Evolutionary conservation across 2,329 filamentous ascomycete species (phyloP).

Genomic region (Diplodia sapinea): DNA sequence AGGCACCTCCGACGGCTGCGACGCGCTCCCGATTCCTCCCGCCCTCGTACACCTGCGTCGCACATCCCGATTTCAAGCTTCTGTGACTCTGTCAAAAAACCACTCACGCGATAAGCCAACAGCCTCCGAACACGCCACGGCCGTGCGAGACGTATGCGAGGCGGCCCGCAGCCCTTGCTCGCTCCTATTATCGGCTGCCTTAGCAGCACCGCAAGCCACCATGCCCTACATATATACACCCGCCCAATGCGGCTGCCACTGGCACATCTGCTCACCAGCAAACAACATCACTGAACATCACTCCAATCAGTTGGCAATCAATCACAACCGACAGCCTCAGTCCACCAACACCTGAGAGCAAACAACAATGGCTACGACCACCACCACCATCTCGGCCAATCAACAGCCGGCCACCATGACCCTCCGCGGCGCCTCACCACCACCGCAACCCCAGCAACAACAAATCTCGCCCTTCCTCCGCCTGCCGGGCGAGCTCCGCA

Average conservation of each 20-base stretch:
- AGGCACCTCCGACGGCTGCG: not conserved
- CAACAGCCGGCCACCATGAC: constrained; percentile 32
- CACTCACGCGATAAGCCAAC: constrained; percentile 18
- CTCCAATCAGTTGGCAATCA: constrained; percentile 5
- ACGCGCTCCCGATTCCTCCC: constrained; percentile 8
- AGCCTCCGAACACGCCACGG: constrained; percentile 8
- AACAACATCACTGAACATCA: constrained; percentile 2
- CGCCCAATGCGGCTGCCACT: not conserved
- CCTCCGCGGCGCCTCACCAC: constrained; percentile 22
- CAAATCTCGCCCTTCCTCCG: constrained; percentile 44
- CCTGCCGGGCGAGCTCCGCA: constrained; percentile 65
- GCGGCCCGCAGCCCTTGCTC: constrained; percentile 7
- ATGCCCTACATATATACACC: constrained; percentile 13
- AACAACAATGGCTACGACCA: constrained; percentile 46
- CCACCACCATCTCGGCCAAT: constrained; percentile 50
- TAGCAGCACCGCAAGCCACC: not conserved
- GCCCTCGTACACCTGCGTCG: constrained; percentile 13
- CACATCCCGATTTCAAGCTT: constrained; percentile 15
- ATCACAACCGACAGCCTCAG: not conserved
- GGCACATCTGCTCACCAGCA: not conserved
- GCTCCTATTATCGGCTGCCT: constrained; percentile 9
- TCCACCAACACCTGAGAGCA: not conserved
- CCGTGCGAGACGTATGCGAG: constrained; percentile 16
- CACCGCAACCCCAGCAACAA: constrained; percentile 34
- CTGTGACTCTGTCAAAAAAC: constrained; percentile 15